Base-by-base conservation (phyloP, 2,329 filamentous ascomycete species). In the Podosphaera aphanis region DNA sequence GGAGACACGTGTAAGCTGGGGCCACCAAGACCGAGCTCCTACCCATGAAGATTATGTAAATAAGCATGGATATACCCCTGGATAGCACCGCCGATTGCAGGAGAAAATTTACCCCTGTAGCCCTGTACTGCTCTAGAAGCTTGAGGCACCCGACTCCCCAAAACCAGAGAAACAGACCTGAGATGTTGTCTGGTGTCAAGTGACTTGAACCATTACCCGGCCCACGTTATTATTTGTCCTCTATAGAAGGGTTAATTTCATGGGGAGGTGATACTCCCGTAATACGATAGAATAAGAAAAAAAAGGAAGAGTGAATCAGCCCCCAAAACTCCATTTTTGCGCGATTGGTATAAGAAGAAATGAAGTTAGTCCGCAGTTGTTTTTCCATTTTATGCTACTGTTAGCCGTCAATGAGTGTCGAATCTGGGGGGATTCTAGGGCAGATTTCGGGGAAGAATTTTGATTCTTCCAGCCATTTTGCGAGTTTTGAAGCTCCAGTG, bases 401-500 rank as follows among this genome's bases (percentile, higher is more conserved):
- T 5, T 44, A 35, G 19, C 11, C 21, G 19, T 18, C 16, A 2
- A 18, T 35, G 19, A 27, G 31, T 25, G 27, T 20, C 20, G 29
- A 21, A 2, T 44, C 29, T 15, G 27, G 27, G 21, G 27, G 27
- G 7, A 18, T 35, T 23, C 29, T 15, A 8, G 42, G 42, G 18
- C 27, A 43, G 18, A 33, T 44, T 44, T 23, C 20, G 16, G 42
- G 20, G 19, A 36, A 44, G 29, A 44, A 44, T 23, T 44, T 35
- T 23, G 42, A 31, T 35, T 44, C 33, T 8, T 44, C 27, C 7
- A 44, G 25, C 29, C 42, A 44, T 23, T 44, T 29, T 44, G 18
- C 29, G 20, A 44, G 42, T 36, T 44, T 44, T 21, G 42, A 35
- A 7, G 29, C 29, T 21, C 42, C 42, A 15, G n/a, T 44, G 42